Evolutionary conservation across 1,284 basidiomycete genomes (phyloP).

Genomic region (Hemileia vastatrix): DNA sequence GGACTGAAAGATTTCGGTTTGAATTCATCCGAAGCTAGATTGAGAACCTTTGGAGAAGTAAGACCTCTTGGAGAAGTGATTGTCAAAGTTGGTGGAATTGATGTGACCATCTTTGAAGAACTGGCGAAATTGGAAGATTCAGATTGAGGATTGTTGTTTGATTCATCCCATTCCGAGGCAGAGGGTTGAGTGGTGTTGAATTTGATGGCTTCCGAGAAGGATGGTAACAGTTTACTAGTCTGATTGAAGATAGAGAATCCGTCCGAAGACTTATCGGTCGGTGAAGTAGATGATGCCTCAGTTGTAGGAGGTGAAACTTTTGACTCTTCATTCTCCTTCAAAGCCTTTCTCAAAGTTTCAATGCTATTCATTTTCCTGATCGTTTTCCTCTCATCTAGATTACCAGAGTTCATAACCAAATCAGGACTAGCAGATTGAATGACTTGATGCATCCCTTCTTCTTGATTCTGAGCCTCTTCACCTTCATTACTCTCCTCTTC

Average conservation of each 20-base stretch:
- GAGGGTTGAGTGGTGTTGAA: not conserved
- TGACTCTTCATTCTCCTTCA: slow-evolving; percentile 20
- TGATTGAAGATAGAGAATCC: too few species aligned
- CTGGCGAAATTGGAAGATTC: not conserved
- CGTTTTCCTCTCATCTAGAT: not conserved
- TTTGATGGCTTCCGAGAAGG: too few species aligned
- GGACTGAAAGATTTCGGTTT: slow-evolving; percentile 28
- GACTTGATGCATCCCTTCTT: not conserved
- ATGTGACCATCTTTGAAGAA: not conserved
- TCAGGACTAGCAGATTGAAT: not conserved
- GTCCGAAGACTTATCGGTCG: too few species aligned
- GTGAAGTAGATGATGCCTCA: too few species aligned
- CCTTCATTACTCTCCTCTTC: not conserved
- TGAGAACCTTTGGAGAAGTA: slow-evolving; percentile 28
- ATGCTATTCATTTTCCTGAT: slow-evolving; percentile 30
- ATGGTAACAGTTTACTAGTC: too few species aligned
- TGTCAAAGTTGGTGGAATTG: slow-evolving; percentile 27
- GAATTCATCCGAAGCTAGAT: slow-evolving; percentile 26
- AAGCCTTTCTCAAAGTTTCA: slow-evolving; percentile 29
- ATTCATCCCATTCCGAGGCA: not conserved
- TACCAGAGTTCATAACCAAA: not conserved
- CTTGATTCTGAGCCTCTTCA: not conserved
- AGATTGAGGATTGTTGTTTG: not conserved
- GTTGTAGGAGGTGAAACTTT: too few species aligned
- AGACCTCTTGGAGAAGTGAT: slow-evolving; percentile 30